Base-by-base conservation (phyloP, 495 filamentous ascomycete genomes). In the Cercophora samala region DNA sequence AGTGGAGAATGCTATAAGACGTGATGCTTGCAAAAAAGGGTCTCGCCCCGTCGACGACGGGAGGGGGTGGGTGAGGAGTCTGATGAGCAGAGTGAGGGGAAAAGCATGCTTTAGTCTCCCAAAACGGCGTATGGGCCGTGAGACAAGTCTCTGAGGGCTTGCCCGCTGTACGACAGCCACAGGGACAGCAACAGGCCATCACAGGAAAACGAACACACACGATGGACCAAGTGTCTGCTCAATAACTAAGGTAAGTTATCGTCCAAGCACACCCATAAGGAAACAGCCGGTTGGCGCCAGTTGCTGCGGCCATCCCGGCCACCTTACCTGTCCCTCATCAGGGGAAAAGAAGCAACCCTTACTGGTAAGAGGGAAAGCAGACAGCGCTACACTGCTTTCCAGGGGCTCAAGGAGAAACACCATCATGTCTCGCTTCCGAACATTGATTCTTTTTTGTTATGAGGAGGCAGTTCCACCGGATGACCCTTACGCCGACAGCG, bases 281-380 rank as follows among this genome's bases (percentile, higher is more conserved):
- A 63, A 65, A 66, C 52, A 60, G 55, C 58, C 64, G 66, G 68
- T 73, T 73, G 71, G 71, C 71, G 53, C 13, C 37, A 46, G 15
- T 54, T 70, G 65, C 66, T 68, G 68, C 71, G 66, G 68, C 32
- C 62, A 2, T 51, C 52, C 70, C 68, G 68, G 68, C 59, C 56
- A 64, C 63, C 60, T 69, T 23, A 68, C 23, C 66, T 19, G 53
- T 56, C n/a, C n/a, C 53, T 56, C 22, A n/a, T 32, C 19, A 55
- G 65, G 59, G 25, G 18, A 26, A 32, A 68, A 68, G 61, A 68
- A 66, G 64, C 63, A 51, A 54, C 13, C 18, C 32, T 32, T 17
- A 60, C 9, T 62, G 58, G 5, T 13, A 18, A 29, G 24, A 29
- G 58, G 22, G 22, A 62, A 25, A 5, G 9, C 46, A 56, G 25